Base-by-base conservation (phyloP, 495 filamentous ascomycete genomes). In the Lophiotrema nucula region DNA sequence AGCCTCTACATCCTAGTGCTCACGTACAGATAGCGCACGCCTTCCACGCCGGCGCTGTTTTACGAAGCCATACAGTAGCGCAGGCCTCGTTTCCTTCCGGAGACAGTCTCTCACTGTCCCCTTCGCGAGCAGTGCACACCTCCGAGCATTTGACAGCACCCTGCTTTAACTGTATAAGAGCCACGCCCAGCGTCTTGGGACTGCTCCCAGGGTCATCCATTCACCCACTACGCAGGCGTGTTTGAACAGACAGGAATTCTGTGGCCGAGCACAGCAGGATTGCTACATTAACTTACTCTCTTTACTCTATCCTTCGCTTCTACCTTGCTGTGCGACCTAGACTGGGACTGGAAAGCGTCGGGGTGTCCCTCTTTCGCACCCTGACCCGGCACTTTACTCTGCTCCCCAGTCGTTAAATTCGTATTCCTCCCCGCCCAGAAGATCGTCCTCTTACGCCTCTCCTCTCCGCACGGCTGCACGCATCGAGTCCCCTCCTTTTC, bases 381-480 rank as follows among this genome's bases (percentile, higher is more conserved):
- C 48, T 43, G 44, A 23, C 60, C 60, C 60, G 60, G 53, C 60
- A 58, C 53, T 63, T 52, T 62, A 50, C 31, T 51, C 21, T 43
- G 22, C 46, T 47, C 27, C 58, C 60, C 43, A 52, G 53, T 58
- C 53, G 60, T 49, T 63, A 57, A 63, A 63, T 42, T 43, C 60
- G 60, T 63, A 63, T 63, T 44, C 47, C 53, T 56, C 58, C 58
- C 60, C 60, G 53, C 60, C 53, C 60, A 62, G 53, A 39, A 62
- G 60, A 63, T 63, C 60, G 45, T 23, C 60, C 53, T 57, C 46
- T 53, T 28, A n/a, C 58, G 31, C 42, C 49, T 54, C 58, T 61
- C n/a, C 57, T 48, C 52, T 54, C 37, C 50, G 56, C 57, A 48
- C 57, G 33, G 49, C 57, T 60, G 50, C 57, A 45, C 50, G 44